phyloP scores from a whole-genome alignment of 768 basidiomycete species.

The Rhodosporidiobolus odoratus region DNA sequence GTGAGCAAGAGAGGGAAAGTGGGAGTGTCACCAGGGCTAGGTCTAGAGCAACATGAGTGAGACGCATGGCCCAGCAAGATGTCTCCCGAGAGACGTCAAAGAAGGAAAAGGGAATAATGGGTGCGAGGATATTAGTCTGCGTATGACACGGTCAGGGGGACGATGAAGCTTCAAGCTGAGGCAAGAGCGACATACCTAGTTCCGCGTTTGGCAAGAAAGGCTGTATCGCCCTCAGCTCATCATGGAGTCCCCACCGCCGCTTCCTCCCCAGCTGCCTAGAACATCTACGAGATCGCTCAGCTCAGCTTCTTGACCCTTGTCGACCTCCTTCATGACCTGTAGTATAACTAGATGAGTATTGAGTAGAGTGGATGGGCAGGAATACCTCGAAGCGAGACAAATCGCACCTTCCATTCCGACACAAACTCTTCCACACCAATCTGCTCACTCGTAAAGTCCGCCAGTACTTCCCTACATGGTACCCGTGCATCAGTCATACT shows the following conservation, averaged over 20 bases:
- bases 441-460: constrained; percentile 37
- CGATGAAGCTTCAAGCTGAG: too few relatives aligned
- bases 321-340: constrained; percentile 37
- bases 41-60: too few relatives aligned
- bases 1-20: too few relatives aligned
- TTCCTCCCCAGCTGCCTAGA: constrained; percentile 31
- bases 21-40: too few relatives aligned
- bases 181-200: too few relatives aligned
- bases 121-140: too few relatives aligned
- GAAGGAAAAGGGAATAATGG: too few relatives aligned
- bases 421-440: constrained; percentile 34
- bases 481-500: not conserved
- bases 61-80: too few relatives aligned
- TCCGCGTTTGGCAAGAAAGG: not conserved
- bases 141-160: too few relatives aligned
- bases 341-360: not conserved
- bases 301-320: constrained; percentile 37
- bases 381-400: not conserved
- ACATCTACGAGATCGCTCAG: constrained; percentile 37
- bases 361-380: too few relatives aligned
- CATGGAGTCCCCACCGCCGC: constrained; percentile 20
- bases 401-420: constrained; percentile 30
- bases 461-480: constrained; percentile 33
- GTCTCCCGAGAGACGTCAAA: too few relatives aligned
- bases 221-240: constrained; percentile 18